Evolutionary conservation across 495 filamentous ascomycete genomes (phyloP).

Genomic region (Neurospora terricola): DNA sequence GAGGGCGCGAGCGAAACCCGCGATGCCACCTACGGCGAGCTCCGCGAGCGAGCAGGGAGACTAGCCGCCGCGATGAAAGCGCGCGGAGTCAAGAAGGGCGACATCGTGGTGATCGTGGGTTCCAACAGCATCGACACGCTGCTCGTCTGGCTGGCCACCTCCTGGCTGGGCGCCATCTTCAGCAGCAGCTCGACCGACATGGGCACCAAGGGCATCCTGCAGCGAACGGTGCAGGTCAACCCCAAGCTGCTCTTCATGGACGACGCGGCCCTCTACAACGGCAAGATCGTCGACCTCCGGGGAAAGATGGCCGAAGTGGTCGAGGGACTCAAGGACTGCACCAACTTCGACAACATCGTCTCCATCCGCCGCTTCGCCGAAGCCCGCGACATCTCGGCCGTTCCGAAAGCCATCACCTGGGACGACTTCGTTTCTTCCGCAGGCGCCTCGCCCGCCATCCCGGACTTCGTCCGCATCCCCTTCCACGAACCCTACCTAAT

Average conservation of each 20-base stretch:
- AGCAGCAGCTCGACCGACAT: constrained; percentile 69
- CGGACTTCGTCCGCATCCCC: constrained; percentile 45
- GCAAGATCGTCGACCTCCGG: constrained; percentile 59
- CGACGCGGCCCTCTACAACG: constrained; percentile 69
- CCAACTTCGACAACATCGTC: constrained; percentile 54
- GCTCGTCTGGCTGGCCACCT: constrained; percentile 52
- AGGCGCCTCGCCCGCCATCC: constrained; percentile 27
- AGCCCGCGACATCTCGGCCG: constrained; percentile 45
- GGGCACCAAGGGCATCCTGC: constrained; percentile 65
- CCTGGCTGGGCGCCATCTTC: constrained; percentile 60
- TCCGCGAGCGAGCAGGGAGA: constrained; percentile 44
- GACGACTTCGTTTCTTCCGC: constrained; percentile 37
- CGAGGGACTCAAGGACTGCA: constrained; percentile 44
- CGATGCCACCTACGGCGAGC: constrained; percentile 52
- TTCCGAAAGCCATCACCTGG: constrained; percentile 47
- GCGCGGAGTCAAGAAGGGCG: constrained; percentile 54
- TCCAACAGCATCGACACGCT: constrained; percentile 67
- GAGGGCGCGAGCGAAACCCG: constrained; percentile 52
- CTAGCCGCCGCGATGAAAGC: constrained; percentile 54
- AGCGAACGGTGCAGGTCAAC: constrained; percentile 60
- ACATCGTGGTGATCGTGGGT: constrained; percentile 61
- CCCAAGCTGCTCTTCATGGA: constrained; percentile 68
- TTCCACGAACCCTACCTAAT: constrained; percentile 65
- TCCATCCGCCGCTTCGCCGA: constrained; percentile 54
- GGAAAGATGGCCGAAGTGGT: constrained; percentile 60